These are phyloP conservation scores for Fusarium circinatum DNA, from an alignment of 2,329 filamentous ascomycete species.

Conservation along the genomic window DNA sequence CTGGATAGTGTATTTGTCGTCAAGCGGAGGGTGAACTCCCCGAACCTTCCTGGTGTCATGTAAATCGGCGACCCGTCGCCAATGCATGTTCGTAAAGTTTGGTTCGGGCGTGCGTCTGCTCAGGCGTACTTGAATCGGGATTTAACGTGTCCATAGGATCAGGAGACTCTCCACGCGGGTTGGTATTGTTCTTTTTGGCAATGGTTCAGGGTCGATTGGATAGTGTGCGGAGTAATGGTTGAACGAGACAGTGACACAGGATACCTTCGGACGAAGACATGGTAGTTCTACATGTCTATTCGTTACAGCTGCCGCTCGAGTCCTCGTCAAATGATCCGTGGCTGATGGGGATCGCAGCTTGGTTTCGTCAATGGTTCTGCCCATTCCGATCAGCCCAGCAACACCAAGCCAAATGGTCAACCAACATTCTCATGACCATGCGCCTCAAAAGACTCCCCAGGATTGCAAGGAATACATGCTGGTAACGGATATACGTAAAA, in stretches of 20 bases:
- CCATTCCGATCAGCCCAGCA: background rate
- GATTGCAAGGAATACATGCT: background rate
- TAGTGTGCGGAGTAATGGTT: no score
- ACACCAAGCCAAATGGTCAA: background rate
- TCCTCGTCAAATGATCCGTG: background rate
- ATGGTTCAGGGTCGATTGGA: no score
- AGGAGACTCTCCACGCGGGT: no score
- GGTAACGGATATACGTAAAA: background rate
- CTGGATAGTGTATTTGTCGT: fast-evolving
- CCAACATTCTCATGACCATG: background rate
- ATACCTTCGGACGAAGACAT: no score
- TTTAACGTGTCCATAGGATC: fast-evolving
- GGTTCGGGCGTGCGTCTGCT: fast-evolving
- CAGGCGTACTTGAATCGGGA: fast-evolving
- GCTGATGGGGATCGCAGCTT: background rate
- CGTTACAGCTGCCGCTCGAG: background rate
- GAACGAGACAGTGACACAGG: no score
- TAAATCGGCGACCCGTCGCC: background rate
- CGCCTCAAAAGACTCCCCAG: background rate
- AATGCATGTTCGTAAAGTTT: fast-evolving
- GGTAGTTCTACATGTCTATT: background rate
- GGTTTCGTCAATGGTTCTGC: background rate
- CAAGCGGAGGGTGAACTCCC: background rate
- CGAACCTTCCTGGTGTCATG: fast-evolving
- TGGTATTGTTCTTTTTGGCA: no score